These are phyloP conservation scores for Adansonia madagascariensis DNA, from an alignment of 441 rosid genomes.

Conservation along the genomic window DNA sequence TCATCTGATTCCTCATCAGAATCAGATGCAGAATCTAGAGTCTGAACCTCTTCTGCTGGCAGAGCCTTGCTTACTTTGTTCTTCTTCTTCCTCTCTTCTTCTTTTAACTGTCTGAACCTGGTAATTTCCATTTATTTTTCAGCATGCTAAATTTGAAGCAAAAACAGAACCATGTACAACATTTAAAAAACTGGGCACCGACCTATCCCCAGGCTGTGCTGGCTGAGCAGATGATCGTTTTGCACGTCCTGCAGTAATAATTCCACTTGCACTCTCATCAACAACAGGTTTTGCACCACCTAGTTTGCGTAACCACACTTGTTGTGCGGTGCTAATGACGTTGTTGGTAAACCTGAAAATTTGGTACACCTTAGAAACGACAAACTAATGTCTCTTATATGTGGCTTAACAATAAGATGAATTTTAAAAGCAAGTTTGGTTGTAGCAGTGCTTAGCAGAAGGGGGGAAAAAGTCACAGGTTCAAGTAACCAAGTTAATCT, in stretches of 20 bases:
- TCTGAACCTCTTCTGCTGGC: slow-evolving; percentile 50
- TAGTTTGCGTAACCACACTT: slow-evolving; percentile 86
- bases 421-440: not conserved
- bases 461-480: not conserved
- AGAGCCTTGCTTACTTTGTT: slow-evolving; percentile 55
- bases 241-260: slow-evolving; percentile 87
- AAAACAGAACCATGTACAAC: slow-evolving; percentile 13
- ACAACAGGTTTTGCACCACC: slow-evolving; percentile 92
- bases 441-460: slow-evolving; percentile 5
- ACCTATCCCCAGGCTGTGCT: slow-evolving; percentile 73
- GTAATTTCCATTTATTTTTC: slow-evolving; percentile 23
- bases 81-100: slow-evolving; percentile 58
- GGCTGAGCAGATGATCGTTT: slow-evolving; percentile 80
- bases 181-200: slow-evolving; percentile 23
- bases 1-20: slow-evolving; percentile 61
- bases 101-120: slow-evolving; percentile 81
- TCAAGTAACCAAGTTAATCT: not conserved
- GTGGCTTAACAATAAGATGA: not conserved
- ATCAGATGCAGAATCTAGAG: slow-evolving; percentile 52
- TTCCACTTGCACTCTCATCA: slow-evolving; percentile 76
- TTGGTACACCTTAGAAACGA: slow-evolving; percentile 20
- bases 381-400: not conserved
- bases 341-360: slow-evolving; percentile 86
- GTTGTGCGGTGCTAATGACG: slow-evolving; percentile 92
- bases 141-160: slow-evolving; percentile 25